A percentile compares a stretch with the other conserved stretches of the same genome.
Conservation (phyloP, 257 asterid species). For the Ligustrum vulgare region DNA sequence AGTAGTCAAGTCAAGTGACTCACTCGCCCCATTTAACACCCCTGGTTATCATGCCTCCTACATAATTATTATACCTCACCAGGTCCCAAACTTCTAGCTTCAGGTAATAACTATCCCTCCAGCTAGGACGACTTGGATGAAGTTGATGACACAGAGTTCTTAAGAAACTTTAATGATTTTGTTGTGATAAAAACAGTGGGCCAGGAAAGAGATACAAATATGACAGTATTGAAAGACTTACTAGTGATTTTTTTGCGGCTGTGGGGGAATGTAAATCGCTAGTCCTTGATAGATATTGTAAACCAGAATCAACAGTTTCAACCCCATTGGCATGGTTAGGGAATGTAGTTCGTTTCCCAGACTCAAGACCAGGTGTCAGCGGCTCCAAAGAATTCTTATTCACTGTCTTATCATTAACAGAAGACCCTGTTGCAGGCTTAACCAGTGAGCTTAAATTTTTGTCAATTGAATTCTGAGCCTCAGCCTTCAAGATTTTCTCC, state of each 20-base stretch:
- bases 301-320: slow-evolving; percentile 41
- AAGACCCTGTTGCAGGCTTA: slow-evolving; percentile 50
- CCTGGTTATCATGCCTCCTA: not conserved
- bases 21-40: too few species aligned
- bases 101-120: not conserved
- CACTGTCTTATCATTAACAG: slow-evolving; percentile 34
- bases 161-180: not conserved
- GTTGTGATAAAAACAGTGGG: not conserved
- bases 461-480: slow-evolving; percentile 49
- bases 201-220: not conserved
- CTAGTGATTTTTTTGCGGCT: slow-evolving; percentile 44
- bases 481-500: slow-evolving; percentile 47
- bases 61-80: not conserved
- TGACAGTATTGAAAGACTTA: slow-evolving; percentile 13
- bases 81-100: not conserved
- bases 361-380: slow-evolving; percentile 34
- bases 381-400: slow-evolving; percentile 34
- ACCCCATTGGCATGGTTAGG: slow-evolving; percentile 32
- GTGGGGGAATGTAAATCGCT: slow-evolving; percentile 38
- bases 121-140: not conserved
- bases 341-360: slow-evolving; percentile 33
- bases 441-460: slow-evolving; percentile 42
- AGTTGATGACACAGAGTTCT: not conserved
- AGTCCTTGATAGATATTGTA: slow-evolving; percentile 35
- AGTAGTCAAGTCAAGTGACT: too few species aligned